Base-by-base conservation (phyloP, 2,329 filamentous ascomycete species). In the Epichloe festucae region DNA sequence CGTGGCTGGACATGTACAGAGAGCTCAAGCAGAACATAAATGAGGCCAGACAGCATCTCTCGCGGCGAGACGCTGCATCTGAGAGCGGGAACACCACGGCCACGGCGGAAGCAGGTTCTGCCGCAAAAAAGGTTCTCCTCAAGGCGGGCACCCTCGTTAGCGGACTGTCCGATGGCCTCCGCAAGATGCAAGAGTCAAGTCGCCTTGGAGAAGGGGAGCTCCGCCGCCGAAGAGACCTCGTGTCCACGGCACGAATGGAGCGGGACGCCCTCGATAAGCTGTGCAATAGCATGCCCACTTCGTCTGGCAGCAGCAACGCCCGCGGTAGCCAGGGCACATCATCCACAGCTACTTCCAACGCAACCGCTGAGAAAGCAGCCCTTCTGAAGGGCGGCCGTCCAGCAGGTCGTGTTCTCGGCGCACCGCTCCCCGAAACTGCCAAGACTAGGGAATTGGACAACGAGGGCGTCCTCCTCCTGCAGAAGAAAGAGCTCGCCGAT, bases 371-470 rank as follows among this genome's bases (percentile, higher is more conserved):
- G 55, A 78, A 77, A 57, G 70, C 69, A 2, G 69, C 68, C 0
- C 66, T 83, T 35, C 65, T 82, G 44, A 58, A 57, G 49, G 60
- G 64, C 59, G 62, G 64, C 51, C 53, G 60, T 48, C 59, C 65
- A 1, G 70, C 76, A 1, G 79, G 86, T 1, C 74, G 87, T 42
- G 84, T 90, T 3, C 71, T 91, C 0, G 87, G 87, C 1, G 84
- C 77, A 0, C 85, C 85, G 2, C 69, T 84, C 2, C 77, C 82
- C 1, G 87, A 94, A 68, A 90, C 85, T 15, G 82, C 87, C 53
- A 78, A 80, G 55, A 91, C 87, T 43, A 70, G 87, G 12, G 86
- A 91, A 64, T 67, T 88, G 50, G 87, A 89, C 62, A 93, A 93
- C 59, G 67, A 75, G 4, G 87, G 85, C 0, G 81, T 93, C 17